Base-by-base conservation (phyloP, 768 basidiomycete genomes). In the Thelephora ganbajun region DNA sequence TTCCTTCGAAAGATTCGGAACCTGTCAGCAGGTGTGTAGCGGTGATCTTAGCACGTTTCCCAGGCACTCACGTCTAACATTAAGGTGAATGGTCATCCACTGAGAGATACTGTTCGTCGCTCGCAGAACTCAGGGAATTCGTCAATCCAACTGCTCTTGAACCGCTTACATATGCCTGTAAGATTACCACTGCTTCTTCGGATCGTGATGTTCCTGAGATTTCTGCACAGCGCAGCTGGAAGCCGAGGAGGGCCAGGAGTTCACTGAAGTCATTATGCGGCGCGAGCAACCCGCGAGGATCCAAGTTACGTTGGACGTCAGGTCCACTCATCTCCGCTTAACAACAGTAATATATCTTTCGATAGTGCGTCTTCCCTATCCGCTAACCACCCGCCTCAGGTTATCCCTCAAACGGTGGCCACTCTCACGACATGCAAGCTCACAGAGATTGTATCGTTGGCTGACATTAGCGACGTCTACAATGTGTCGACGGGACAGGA, bases 401-500 rank as follows among this genome's bases (percentile, higher is more conserved):
- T 76, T 53, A 84, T 82, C 57, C 76, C 86, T n/a, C 72, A 76
- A 54, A 69, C 76, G 6, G 75, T 92, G 39, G 83, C 80, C 3
- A 74, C 82, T 1, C 66, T 69, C 0, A 63, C 89, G 44, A 72
- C 78, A 9, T 84, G 85, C 63, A 78, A 79, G 64, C 78, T 84
- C 2, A 84, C 82, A 1, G 91, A 96, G 56, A 77, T 94, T 47
- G 79, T 93, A 47, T 73, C 77, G 5, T 63, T 92, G 20, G 64
- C 73, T 3, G 90, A 93, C 50, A 74, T 96, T 52, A 88, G 87
- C 63, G 91, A 96, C 54, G 76, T 88, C 1, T 85, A 89, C 63
- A 84, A 83, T 41, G 78, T 90, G 18, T 76, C 80, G 2, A 83
- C 80, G 13, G 83, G 84, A 6, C 74, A 79, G 13, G 85, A 90